Evolutionary conservation across 108 stramenopile genomes (phyloP).

Genomic region (Nitzschia palea): DNA sequence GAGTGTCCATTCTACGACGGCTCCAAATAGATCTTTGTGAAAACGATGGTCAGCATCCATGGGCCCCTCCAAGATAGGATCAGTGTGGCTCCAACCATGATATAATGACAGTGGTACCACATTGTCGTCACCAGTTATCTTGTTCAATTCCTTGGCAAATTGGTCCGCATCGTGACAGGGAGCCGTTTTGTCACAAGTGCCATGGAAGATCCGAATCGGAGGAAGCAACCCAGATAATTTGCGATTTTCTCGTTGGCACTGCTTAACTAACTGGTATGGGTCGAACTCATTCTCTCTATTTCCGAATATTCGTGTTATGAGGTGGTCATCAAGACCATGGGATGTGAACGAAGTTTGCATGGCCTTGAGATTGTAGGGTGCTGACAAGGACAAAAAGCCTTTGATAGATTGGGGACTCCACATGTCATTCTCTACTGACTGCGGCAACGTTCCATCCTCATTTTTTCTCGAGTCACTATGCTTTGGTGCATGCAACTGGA

Average conservation of each 20-base stretch:
- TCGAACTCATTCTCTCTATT: constrained; percentile 19
- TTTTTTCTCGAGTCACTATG: neutral
- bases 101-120: constrained; percentile 21
- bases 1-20: constrained; percentile 42
- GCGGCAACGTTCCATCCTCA: neutral
- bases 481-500: neutral
- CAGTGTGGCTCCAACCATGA: constrained; percentile 65
- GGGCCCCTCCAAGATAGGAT: constrained; percentile 65
- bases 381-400: constrained; percentile 52
- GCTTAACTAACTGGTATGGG: neutral
- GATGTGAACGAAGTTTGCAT: constrained; percentile 45
- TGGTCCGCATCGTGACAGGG: constrained; percentile 41
- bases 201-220: constrained; percentile 50
- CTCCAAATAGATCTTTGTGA: constrained; percentile 58
- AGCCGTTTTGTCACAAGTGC: constrained; percentile 54
- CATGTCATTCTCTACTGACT: neutral
- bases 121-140: constrained; percentile 19
- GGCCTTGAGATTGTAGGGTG: constrained; percentile 46
- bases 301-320: constrained; percentile 48
- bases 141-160: constrained; percentile 30
- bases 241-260: neutral
- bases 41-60: constrained; percentile 64
- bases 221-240: constrained; percentile 31
- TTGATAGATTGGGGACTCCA: constrained; percentile 21
- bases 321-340: constrained; percentile 41